Base-by-base conservation (phyloP, 192 early-diverging fungal genomes). In the Mortierella claussenii region DNA sequence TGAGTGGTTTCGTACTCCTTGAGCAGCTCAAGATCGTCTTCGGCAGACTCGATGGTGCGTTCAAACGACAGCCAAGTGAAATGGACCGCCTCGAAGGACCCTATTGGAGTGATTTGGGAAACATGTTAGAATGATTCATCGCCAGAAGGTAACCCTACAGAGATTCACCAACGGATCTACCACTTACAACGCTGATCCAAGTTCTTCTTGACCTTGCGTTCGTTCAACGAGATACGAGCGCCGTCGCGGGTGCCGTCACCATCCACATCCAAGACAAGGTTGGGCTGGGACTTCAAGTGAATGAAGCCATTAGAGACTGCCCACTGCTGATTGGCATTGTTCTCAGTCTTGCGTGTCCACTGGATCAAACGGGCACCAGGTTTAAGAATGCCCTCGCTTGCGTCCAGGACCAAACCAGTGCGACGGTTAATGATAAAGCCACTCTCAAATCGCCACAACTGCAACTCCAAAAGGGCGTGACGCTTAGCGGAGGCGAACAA, bases 151-250 rank as follows among this genome's bases (percentile, higher is more conserved):
- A n/a, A n/a, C n/a, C n/a, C n/a, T n/a, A n/a, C n/a, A n/a, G n/a
- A n/a, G n/a, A n/a, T n/a, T n/a, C n/a, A n/a, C n/a, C n/a, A n/a
- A n/a, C n/a, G n/a, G n/a, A n/a, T n/a, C n/a, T n/a, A n/a, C n/a
- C 5, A 55, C 68, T 47, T 70, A 70, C 68, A 75, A 42, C 62
- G 60, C 50, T 75, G 70, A 21, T 75, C 70, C 12, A 60, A 32
- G 47, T 75, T 75, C 56, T 65, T 75, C 70, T 75, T 75, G 8
- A 65, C 70, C 62, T 75, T 75, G 62, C 70, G 70, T 46, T 75
- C 70, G 28, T 55, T 49, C 50, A 75, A 46, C 9, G 70, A 65
- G 50, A 75, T 53, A 40, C 62, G 61, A 20, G 70, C 62, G 40
- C 62, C 62, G 46, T 75, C 70, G 30, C 70, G 70, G 20, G 70